Evolutionary conservation across 2,329 filamentous ascomycete species (phyloP).

Genomic region (Fusarium proliferatum): DNA sequence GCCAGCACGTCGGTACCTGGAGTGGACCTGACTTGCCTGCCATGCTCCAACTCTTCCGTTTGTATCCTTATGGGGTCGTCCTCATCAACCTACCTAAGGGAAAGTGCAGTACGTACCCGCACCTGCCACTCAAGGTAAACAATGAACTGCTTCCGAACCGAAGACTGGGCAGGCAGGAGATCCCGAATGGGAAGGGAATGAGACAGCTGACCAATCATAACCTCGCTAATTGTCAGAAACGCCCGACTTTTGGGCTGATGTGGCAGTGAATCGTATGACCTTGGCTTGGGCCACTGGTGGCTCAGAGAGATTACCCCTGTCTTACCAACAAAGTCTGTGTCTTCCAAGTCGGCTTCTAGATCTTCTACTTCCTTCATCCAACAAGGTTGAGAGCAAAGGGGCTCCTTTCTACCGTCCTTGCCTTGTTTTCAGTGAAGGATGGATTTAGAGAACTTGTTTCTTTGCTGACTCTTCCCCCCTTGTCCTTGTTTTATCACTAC

Average conservation of each 20-base stretch:
- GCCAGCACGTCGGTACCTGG: constrained; percentile 22
- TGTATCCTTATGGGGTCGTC: constrained; percentile 9
- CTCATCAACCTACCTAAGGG: background rate
- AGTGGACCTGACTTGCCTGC: constrained; percentile 21
- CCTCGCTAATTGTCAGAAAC: constrained; percentile 41
- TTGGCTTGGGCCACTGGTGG: constrained; percentile 12
- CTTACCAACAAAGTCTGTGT: background rate
- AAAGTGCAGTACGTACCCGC: background rate
- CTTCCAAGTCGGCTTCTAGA: constrained; percentile 4
- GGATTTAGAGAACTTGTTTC: background rate
- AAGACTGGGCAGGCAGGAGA: constrained; percentile 31
- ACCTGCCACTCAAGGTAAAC: constrained; percentile 5
- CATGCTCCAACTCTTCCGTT: constrained; percentile 1
- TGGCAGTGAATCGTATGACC: constrained; percentile 47
- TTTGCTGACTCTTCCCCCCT: background rate
- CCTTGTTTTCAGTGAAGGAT: background rate
- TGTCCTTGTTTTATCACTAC: background rate
- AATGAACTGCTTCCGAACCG: constrained; percentile 21
- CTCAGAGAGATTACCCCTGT: constrained; percentile 1
- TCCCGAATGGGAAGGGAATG: constrained; percentile 28
- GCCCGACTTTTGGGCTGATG: constrained; percentile 43
- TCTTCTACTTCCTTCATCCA: background rate
- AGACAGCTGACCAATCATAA: constrained; percentile 26
- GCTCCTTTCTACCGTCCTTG: background rate
- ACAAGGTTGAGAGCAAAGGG: constrained; percentile 15